Evolutionary conservation across 345 rosid genomes (phyloP).

Genomic region (Schrenkiella parvula): DNA sequence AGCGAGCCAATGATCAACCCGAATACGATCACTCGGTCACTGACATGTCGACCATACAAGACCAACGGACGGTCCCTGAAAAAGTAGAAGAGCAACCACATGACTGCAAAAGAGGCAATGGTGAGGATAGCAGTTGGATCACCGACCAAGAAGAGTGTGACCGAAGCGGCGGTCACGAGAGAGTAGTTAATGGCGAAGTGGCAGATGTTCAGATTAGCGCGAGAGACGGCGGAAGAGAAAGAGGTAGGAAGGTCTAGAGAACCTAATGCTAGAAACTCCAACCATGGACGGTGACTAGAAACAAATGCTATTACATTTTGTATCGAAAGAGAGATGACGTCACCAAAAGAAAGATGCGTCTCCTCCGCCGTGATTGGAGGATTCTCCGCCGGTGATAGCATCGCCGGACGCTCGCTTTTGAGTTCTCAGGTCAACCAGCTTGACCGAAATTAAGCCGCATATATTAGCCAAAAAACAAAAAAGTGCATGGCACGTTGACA

Average conservation of each 20-base stretch:
- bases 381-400: constrained; percentile 15
- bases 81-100: constrained; percentile 44
- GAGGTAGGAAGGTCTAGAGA: constrained; percentile 31
- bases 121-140: constrained; percentile 35
- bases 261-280: constrained; percentile 38
- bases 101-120: constrained; percentile 13
- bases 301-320: constrained; percentile 37
- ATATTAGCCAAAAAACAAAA: not conserved
- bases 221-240: constrained; percentile 27
- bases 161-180: constrained; percentile 18
- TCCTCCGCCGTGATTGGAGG: constrained; percentile 1
- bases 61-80: constrained; percentile 42
- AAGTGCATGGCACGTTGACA: constrained; percentile 15
- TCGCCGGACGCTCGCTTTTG: constrained; percentile 1
- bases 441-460: not conserved
- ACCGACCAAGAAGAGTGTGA: constrained; percentile 24
- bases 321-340: constrained; percentile 38
- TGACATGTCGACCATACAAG: constrained; percentile 31
- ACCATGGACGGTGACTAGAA: constrained; percentile 47
- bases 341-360: constrained; percentile 10
- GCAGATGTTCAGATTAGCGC: constrained; percentile 22
- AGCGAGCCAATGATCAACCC: constrained; percentile 34
- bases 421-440: constrained; percentile 11
- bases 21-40: constrained; percentile 26
- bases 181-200: constrained; percentile 45